Percentiles rank a stretch among this genome's conserved stretches.
Conservation (phyloP, 164 flowering plant genomes). For the Aristolochia contorta region DNA sequence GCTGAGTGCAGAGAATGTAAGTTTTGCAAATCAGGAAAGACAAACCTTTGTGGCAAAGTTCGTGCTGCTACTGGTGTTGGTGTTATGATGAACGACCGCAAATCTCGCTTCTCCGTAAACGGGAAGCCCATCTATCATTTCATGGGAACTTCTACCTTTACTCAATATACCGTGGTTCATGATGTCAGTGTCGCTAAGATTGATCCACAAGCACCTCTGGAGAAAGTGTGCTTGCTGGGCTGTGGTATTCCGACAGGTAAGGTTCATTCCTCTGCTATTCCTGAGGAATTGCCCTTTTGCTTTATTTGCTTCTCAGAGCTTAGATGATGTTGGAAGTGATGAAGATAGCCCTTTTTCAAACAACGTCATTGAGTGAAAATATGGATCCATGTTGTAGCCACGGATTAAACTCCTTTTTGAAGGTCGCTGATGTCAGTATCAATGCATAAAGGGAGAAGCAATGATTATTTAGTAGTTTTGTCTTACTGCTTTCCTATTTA, state of each 20-base stretch:
- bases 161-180: constrained; percentile 95
- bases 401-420: no score
- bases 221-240: constrained; percentile 94
- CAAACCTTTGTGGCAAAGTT: constrained; percentile 95
- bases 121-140: constrained; percentile 94
- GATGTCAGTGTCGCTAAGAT: constrained; percentile 97
- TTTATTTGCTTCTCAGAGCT: background rate
- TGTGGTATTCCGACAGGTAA: constrained; percentile 98
- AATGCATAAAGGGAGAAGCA: no score
- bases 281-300: background rate
- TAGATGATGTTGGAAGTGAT: background rate
- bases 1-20: constrained; percentile 96
- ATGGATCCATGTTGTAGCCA: no score
- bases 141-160: constrained; percentile 99
- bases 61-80: constrained; percentile 92
- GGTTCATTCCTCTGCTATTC: background rate
- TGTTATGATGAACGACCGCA: constrained; percentile 86
- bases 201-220: constrained; percentile 88
- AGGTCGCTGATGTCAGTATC: no score
- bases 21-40: constrained; percentile 96
- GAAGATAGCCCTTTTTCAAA: no score
- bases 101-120: constrained; percentile 84
- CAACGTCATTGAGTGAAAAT: no score
- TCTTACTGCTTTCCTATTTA: no score
- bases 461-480: no score